Evolutionary conservation across 768 basidiomycete genomes (phyloP).

Genomic region (Hemileccinum rubropunctum): DNA sequence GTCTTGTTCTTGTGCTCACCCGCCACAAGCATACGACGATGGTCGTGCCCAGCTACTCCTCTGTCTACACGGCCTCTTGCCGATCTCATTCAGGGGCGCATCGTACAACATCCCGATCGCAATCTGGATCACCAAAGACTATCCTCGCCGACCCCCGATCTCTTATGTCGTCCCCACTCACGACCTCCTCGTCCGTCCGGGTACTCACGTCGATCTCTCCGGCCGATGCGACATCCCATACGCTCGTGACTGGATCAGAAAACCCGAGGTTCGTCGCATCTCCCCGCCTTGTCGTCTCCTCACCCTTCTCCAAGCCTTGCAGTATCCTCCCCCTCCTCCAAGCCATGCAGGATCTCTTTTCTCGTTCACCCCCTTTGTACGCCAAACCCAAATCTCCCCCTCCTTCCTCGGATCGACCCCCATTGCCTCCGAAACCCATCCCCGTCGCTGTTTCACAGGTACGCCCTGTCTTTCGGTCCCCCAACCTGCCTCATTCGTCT

Average conservation of each 20-base stretch:
- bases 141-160: conserved; percentile 80
- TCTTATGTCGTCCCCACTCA: conserved; percentile 89
- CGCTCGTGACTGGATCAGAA: conserved; percentile 72
- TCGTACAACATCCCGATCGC: conserved; percentile 94
- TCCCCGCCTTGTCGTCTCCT: conserved; percentile 5
- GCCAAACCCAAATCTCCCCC: conserved; percentile 60
- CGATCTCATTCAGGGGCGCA: conserved; percentile 71
- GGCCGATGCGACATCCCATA: conserved; percentile 72
- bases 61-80: conserved; percentile 87
- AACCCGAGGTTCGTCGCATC: conserved; percentile 51
- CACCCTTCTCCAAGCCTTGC: conserved; percentile 56
- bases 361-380: conserved; percentile 84
- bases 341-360: conserved; percentile 81
- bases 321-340: conserved; percentile 69
- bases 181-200: conserved; percentile 84
- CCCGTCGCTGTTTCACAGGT: conserved; percentile 19
- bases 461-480: conserved; percentile 7
- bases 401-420: conserved; percentile 32
- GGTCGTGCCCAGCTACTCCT: conserved; percentile 91
- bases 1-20: background rate
- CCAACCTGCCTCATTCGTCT: background rate
- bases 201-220: conserved; percentile 75
- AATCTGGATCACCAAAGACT: conserved; percentile 83
- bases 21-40: conserved; percentile 80
- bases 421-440: conserved; percentile 38